These are phyloP conservation scores for Pyrenopolyporus hunteri DNA, from an alignment of 495 filamentous ascomycete species.

Conservation along the genomic window DNA sequence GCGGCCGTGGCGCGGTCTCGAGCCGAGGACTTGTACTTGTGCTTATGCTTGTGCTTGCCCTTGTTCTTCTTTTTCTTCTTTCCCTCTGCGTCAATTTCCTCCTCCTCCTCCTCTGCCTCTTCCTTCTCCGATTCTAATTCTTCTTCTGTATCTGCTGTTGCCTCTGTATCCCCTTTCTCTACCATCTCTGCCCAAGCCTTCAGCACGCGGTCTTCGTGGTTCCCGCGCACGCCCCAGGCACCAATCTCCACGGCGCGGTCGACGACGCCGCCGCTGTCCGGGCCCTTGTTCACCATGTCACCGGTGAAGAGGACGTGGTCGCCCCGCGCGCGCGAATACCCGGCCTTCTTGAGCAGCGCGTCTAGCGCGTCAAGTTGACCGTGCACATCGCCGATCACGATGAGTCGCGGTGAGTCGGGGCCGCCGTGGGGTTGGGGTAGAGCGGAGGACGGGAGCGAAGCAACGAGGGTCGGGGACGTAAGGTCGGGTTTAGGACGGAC, in stretches of 20 bases:
- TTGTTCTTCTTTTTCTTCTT: conserved; percentile 24
- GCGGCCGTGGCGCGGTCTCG: conserved; percentile 44
- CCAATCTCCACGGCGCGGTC: conserved; percentile 69
- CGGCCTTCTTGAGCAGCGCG: conserved; percentile 68
- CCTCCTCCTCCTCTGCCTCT: conserved; percentile 5
- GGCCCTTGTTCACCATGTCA: conserved; percentile 88
- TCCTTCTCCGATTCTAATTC: not conserved
- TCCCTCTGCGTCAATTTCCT: conserved; percentile 5
- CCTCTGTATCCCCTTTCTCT: conserved; percentile 1
- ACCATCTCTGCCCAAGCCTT: conserved; percentile 41
- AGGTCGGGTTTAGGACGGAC: not conserved
- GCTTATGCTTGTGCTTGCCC: conserved; percentile 2
- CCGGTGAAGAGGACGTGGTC: conserved; percentile 87
- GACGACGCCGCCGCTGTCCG: conserved; percentile 79
- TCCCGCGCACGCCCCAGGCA: conserved; percentile 85
- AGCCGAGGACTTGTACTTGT: conserved; percentile 1
- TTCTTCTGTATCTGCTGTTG: not conserved
- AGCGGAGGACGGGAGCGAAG: conserved; percentile 45
- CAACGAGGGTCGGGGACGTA: conserved; percentile 43
- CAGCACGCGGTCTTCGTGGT: conserved; percentile 88
- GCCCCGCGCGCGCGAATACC: conserved; percentile 59
- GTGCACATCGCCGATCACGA: conserved; percentile 91
- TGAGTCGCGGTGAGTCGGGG: conserved; percentile 49
- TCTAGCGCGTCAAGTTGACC: conserved; percentile 74
- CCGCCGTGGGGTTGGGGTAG: conserved; percentile 34